A percentile compares a stretch with the other conserved stretches of the same genome.
These are phyloP conservation scores for Carallia brachiata DNA, from an alignment of 345 rosid genomes.

Conservation along the genomic window DNA sequence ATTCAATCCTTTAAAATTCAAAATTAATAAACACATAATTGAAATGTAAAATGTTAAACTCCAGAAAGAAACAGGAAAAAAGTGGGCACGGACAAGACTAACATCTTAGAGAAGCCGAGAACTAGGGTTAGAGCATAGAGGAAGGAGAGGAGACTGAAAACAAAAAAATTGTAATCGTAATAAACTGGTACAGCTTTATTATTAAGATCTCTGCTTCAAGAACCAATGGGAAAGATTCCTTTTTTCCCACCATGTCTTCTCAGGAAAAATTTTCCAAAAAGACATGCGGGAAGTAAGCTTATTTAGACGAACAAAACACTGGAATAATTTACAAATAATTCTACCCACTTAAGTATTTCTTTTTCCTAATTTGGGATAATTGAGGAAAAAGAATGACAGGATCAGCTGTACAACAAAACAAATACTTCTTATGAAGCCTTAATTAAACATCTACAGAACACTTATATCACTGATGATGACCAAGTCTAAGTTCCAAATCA, in stretches of 20 bases:
- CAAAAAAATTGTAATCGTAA: not conserved
- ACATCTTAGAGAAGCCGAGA: constrained; percentile 28
- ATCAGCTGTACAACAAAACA: constrained; percentile 13
- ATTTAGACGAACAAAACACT: constrained; percentile 1
- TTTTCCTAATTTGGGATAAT: constrained; percentile 2
- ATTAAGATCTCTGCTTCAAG: not conserved
- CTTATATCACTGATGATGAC: constrained; percentile 15
- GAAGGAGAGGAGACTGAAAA: constrained; percentile 3
- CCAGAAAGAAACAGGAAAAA: too few relatives aligned
- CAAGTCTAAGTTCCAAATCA: constrained; percentile 33
- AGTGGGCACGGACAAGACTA: not conserved
- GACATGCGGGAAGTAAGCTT: not conserved
- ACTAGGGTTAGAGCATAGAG: constrained; percentile 10
- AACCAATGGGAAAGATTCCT: not conserved
- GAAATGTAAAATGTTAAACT: too few relatives aligned
- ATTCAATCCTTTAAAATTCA: too few relatives aligned
- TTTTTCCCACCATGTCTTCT: constrained; percentile 19
- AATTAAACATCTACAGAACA: not conserved
- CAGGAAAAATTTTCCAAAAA: constrained; percentile 8
- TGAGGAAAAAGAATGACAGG: constrained; percentile 17
- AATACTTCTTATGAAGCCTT: not conserved
- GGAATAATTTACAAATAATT: not conserved
- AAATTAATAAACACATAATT: too few relatives aligned
- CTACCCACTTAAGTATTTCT: not conserved
- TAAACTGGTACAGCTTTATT: not conserved